A percentile compares a stretch with the other conserved stretches of the same genome.
Conservation (phyloP, 2,329 filamentous ascomycete genomes). For the Talaromyces albobiverticillius region DNA sequence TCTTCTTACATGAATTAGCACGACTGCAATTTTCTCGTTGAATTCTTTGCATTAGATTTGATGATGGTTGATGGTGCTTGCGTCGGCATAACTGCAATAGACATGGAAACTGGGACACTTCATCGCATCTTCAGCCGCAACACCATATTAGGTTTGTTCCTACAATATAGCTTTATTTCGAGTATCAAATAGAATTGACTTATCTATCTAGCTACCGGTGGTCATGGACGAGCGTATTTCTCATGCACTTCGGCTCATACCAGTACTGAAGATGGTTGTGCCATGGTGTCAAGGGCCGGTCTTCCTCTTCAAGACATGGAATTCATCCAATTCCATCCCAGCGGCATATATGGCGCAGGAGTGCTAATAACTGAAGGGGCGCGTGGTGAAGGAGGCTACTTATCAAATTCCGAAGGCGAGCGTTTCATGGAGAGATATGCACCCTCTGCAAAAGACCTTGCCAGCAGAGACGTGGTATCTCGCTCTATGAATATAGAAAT, state of each 20-base stretch:
- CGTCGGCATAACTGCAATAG: slow-evolving; percentile 93
- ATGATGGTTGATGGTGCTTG: slow-evolving; percentile 97
- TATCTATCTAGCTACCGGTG: slow-evolving; percentile 73
- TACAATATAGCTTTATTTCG: too few relatives aligned
- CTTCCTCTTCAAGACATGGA: slow-evolving; percentile 98
- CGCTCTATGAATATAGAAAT: slow-evolving; percentile 99
- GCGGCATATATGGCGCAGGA: slow-evolving; percentile 96
- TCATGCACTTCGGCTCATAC: slow-evolving; percentile 96
- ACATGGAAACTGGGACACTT: slow-evolving; percentile 96
- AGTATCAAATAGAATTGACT: too few relatives aligned
- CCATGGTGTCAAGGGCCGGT: slow-evolving; percentile 96
- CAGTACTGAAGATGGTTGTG: slow-evolving; percentile 97
- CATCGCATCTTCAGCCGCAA: slow-evolving; percentile 96
- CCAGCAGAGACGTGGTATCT: slow-evolving; percentile 91
- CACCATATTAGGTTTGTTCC: slow-evolving; percentile 59
- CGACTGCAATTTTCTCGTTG: slow-evolving; percentile 99
- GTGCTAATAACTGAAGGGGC: slow-evolving; percentile 97
- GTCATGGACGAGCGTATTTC: slow-evolving; percentile 97
- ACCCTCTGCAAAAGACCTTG: slow-evolving; percentile 95
- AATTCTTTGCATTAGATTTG: slow-evolving; percentile 95
- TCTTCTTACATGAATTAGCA: slow-evolving; percentile 54
- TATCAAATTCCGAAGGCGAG: slow-evolving; percentile 96
- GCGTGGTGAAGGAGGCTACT: slow-evolving; percentile 95
- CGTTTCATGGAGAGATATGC: slow-evolving; percentile 99
- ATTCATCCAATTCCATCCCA: slow-evolving; percentile 98